Base-by-base conservation (phyloP, 2,329 filamentous ascomycete species). In the Neofusicoccum cordaticola region DNA sequence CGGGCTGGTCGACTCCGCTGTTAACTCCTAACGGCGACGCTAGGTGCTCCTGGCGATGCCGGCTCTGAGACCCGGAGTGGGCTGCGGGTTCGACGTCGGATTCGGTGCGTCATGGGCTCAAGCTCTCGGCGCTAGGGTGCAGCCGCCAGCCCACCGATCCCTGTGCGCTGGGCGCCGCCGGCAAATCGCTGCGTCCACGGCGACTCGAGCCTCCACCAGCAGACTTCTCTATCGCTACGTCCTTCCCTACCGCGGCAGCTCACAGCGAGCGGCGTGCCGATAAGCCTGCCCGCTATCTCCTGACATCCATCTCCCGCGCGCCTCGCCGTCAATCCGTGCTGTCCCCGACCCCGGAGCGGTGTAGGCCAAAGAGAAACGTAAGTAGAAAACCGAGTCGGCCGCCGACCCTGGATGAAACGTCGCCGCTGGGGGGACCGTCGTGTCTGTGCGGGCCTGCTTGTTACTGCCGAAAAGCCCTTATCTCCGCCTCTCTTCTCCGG, bases 11-110 rank as follows among this genome's bases (percentile, higher is more conserved):
- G 39, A 31, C 61, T 45, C 61, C 48, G 50, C 61, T 11, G 42
- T 58, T 64, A 64, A 57, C 62, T 57, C 62, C 62, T 64, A 58
- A 64, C 35, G 41, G 51, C 62, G 62, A 12, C 52, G 52, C 50
- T 53, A 63, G 27, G n/a, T n/a, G n/a, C 6, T 56, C 15, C n/a
- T 17, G 42, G 4, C 7, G 27, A 31, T 7, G 39, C 15, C 53
- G 41, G 39, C 39, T 15, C 15, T 15, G 41, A n/a, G 41, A 31
- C 17, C 39, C 22, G 41, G n/a, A 34, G 53, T 45, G 39, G 53
- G 53, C 53, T 58, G 22, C 27, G 27, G 53, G 12, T 39, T 39
- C 37, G 37, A 15, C 37, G 11, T 39, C 15, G 17, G 15, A 35
- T n/a, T 17, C 22, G 37, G n/a, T 63, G 61, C 61, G 61, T 64